Evolutionary conservation across 345 rosid species (phyloP), one percentile per base, ranked within the genome.

Genomic region (Angophora floribunda): DNA sequence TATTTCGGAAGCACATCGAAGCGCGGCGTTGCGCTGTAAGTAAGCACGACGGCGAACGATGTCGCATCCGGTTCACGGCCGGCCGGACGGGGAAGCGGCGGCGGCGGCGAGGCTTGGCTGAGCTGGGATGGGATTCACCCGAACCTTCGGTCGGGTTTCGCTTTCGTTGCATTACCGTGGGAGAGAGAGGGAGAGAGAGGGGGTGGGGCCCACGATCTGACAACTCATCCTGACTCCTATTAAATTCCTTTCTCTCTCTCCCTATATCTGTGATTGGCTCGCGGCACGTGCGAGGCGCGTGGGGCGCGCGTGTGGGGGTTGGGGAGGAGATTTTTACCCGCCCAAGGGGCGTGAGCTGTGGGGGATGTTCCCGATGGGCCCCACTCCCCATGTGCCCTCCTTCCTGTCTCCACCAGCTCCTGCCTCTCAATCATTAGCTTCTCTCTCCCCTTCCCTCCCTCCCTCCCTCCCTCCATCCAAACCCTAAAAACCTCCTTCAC

Each of bases 401-500:
- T 89, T 92, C 98, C 96, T 94, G 99, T 98, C 98, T 97, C 98
- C 99, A 97, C 99, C 99, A 94, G 98, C 98, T 94, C 94, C 96
- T 96, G 94, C 99, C 96, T 90, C 98, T 96, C 98, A 97, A 98
- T 97, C 91, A 97, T 97, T 94, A 95, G 95, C 94, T 86, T 89
- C 90, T 91, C 91, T 90, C 88, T 53, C 87, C 53, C 88, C 9
- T 59, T 22, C 80, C 36, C 17, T 15, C 41, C 86, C 61, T 53
- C 70, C 55, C 26, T 16, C 41, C 32, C 87, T 36, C 41, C 41
- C 41, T 36, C 41, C 41, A 2, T 85, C 52, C 91, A 87, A 85
- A 84, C 85, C 87, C 91, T 67, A 80, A 63, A 89, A 86, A 87
- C 86, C 85, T 52, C 51, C 51, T 2, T 9, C 86, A 65, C 67